Conservation (phyloP, 2,329 filamentous ascomycete genomes). For the Pseudogymnoascus sp. region DNA sequence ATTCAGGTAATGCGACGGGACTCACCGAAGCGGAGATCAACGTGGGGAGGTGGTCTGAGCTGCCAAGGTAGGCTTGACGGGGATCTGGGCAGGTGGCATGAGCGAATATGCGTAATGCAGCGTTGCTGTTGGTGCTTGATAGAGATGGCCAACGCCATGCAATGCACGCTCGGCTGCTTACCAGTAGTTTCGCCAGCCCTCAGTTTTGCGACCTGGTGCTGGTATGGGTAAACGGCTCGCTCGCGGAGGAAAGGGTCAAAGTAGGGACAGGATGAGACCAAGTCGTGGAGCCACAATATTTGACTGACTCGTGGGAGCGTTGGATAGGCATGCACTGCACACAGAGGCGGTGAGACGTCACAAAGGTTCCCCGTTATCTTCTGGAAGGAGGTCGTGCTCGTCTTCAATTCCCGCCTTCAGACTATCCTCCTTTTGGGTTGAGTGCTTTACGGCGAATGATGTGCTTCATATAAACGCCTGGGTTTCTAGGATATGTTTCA, state of each 20-base stretch:
- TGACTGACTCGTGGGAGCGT: neutral
- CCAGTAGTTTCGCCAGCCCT: neutral
- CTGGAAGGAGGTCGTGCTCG: neutral
- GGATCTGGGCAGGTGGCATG: neutral
- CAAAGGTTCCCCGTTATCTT: neutral
- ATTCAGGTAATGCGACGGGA: neutral
- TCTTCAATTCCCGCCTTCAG: neutral
- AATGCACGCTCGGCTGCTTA: neutral
- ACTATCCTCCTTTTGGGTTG: neutral
- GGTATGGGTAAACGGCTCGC: neutral
- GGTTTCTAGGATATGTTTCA: neutral
- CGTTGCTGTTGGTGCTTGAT: neutral
- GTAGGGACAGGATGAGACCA: neutral
- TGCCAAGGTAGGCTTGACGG: neutral
- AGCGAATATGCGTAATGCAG: neutral
- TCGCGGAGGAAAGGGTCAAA: neutral
- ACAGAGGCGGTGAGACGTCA: neutral
- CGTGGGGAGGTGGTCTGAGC: neutral
- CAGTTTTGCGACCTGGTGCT: neutral
- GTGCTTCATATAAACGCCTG: neutral
- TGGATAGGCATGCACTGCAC: neutral
- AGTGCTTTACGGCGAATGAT: neutral
- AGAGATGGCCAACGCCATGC: neutral
- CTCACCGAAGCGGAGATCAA: neutral
- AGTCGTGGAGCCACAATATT: neutral